phyloP scores from a whole-genome alignment of 2,329 filamentous ascomycete species.

The Nigrospora oryzae region DNA sequence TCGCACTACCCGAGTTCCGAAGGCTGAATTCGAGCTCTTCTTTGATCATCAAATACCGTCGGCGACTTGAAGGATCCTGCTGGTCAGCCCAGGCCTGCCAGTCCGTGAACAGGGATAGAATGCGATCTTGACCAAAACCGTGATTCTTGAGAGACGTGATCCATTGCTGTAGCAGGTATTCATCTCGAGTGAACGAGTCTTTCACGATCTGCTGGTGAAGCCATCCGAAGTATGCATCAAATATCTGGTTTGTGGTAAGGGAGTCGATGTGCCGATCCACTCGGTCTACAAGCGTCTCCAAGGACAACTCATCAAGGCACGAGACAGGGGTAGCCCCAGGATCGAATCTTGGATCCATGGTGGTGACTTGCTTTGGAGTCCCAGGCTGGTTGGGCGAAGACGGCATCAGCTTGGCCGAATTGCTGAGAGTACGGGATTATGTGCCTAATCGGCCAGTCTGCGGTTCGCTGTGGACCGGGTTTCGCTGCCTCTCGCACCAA shows the following conservation, averaged over 20 bases:
- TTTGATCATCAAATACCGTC: constrained; percentile 16
- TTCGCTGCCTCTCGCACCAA: too few relatives aligned
- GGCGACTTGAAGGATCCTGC: constrained; percentile 13
- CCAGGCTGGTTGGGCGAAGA: too few relatives aligned
- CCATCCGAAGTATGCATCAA: constrained; percentile 15
- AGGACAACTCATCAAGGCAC: constrained; percentile 5
- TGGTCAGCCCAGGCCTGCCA: constrained; percentile 12
- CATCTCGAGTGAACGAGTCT: constrained; percentile 10
- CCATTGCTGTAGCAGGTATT: constrained; percentile 10
- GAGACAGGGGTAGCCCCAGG: constrained; percentile 3
- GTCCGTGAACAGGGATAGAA: constrained; percentile 10
- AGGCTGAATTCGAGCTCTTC: constrained; percentile 7
- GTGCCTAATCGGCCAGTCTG: too few relatives aligned
- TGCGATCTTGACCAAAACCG: constrained; percentile 7
- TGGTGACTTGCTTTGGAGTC: too few relatives aligned
- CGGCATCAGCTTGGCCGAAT: too few relatives aligned
- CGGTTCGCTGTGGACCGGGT: too few relatives aligned
- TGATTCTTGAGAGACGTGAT: constrained; percentile 9
- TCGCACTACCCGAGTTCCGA: too few relatives aligned
- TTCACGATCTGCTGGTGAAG: constrained; percentile 15
- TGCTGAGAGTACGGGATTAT: too few relatives aligned
- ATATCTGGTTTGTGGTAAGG: constrained; percentile 5
- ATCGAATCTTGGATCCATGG: constrained; percentile 9
- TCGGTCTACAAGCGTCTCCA: constrained; percentile 8
- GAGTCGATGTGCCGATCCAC: constrained; percentile 2